Conservation (phyloP, 805 yeast species). For the Kazachstania africana region DNA sequence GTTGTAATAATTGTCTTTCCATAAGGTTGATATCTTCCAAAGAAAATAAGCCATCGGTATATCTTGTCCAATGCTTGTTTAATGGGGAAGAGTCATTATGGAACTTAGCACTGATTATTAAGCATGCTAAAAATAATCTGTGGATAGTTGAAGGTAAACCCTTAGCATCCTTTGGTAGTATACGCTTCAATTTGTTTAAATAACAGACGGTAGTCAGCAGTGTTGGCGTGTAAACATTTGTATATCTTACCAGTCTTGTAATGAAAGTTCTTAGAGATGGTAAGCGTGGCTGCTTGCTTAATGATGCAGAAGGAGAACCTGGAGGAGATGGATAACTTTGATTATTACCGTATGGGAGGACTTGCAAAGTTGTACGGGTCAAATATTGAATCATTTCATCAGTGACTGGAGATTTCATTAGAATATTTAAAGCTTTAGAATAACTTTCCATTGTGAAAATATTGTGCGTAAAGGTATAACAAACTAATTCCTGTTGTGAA, state of each 20-base stretch:
- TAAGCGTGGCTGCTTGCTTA: slow-evolving; percentile 11
- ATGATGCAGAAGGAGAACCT: slow-evolving; percentile 14
- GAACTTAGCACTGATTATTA: slow-evolving; percentile 60
- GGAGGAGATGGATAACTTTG: slow-evolving; percentile 26
- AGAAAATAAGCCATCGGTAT: slow-evolving; percentile 62
- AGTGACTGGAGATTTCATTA: slow-evolving; percentile 55
- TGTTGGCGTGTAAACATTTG: slow-evolving; percentile 74
- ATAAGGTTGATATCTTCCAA: slow-evolving; percentile 62
- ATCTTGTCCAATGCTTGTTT: slow-evolving; percentile 68
- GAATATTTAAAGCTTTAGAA: slow-evolving; percentile 44
- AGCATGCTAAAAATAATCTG: slow-evolving; percentile 62
- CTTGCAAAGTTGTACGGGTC: slow-evolving; percentile 55
- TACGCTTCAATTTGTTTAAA: slow-evolving; percentile 46
- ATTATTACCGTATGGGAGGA: slow-evolving; percentile 39
- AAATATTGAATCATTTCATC: slow-evolving; percentile 64
- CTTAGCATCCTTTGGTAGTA: slow-evolving; percentile 58
- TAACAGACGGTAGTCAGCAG: slow-evolving; percentile 62
- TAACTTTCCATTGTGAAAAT: slow-evolving; percentile 18
- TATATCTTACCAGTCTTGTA: slow-evolving; percentile 56
- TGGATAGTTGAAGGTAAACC: slow-evolving; percentile 75
- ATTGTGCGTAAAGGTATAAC: too few relatives aligned
- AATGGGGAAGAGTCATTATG: slow-evolving; percentile 73
- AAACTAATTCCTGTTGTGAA: not conserved
- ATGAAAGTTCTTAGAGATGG: slow-evolving; percentile 71
- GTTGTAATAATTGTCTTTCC: slow-evolving; percentile 64